Evolutionary conservation across 768 basidiomycete genomes (phyloP), one percentile per base, ranked within the genome.

Genomic region (Tulasnella sp.): DNA sequence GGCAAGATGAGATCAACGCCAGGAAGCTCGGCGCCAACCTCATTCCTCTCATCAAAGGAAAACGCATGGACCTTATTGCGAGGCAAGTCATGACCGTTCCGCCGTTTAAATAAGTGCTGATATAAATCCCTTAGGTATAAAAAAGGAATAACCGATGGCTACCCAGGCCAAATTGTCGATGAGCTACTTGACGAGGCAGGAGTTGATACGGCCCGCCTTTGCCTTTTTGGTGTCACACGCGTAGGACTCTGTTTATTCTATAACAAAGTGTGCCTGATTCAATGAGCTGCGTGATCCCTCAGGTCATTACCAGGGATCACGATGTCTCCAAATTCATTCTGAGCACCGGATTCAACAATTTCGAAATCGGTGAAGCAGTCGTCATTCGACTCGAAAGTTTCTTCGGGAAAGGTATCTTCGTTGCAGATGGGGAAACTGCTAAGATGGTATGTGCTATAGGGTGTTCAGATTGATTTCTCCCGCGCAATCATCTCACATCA

Each of bases 371-470:
- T 23, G 11, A 19, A 32, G 65, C 45, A 56, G 67, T 67, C 52
- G 64, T 65, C 38, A 63, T 67, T 52, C 49, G 69, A 15, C 64
- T 66, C 1, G 53, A 66, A 24, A 66, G 58, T 26, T 67, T 71
- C 48, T 62, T 70, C 10, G 70, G 69, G 4, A 66, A 68, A 51
- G 70, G 71, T n/a, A 71, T 72, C 4, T 72, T 72, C 65, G 68
- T 65, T 34, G 63, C 66, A 2, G 70, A 71, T 64, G 68, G 69
- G 4, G 64, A 64, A 1, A 51, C 63, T 42, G 68, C 67, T 67
- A 68, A 63, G 56, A 67, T 65, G 53, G 69, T 69, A 32, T 10
- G 51, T 52, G n/a, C n/a, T n/a, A n/a, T n/a, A n/a, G n/a, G n/a
- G n/a, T n/a, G n/a, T n/a, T n/a, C n/a, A n/a, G n/a, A n/a, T n/a